Conservation (phyloP, 352 stramenopile species). For the Globisporangium yorkense region DNA sequence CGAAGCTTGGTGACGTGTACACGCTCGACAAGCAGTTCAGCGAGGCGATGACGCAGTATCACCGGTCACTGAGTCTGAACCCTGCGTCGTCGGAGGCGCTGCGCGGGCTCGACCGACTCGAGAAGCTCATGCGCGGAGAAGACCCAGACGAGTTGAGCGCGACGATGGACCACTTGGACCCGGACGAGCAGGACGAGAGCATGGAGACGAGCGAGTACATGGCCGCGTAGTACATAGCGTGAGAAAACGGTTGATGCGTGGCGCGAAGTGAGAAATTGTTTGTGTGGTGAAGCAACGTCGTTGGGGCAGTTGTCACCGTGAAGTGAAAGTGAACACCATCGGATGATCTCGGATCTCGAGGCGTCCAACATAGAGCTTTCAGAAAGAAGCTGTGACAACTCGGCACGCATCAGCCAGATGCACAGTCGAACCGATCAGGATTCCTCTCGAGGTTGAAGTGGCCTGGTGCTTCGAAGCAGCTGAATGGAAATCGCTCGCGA, state of each 20-base stretch:
- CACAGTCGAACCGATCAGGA: too few relatives aligned
- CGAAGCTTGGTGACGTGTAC: conserved; percentile 70
- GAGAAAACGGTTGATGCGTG: background rate
- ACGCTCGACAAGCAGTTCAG: conserved; percentile 63
- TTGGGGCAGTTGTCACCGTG: too few relatives aligned
- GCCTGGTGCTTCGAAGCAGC: too few relatives aligned
- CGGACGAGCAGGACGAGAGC: conserved; percentile 47
- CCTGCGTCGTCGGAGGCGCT: conserved; percentile 41
- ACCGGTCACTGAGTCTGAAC: conserved; percentile 59
- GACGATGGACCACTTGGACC: conserved; percentile 54
- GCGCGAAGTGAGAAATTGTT: background rate
- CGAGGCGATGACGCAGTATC: conserved; percentile 64
- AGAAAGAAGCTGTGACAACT: too few relatives aligned
- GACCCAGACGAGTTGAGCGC: conserved; percentile 65
- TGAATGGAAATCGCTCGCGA: too few relatives aligned
- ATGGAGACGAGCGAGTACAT: conserved; percentile 50
- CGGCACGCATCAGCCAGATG: too few relatives aligned
- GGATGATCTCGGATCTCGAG: too few relatives aligned
- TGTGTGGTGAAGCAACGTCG: background rate
- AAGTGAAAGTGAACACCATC: too few relatives aligned
- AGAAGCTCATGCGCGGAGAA: conserved; percentile 77
- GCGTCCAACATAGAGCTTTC: too few relatives aligned
- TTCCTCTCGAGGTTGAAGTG: too few relatives aligned
- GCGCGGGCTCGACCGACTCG: conserved; percentile 56
- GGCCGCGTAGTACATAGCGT: conserved; percentile 1